Base-by-base conservation (phyloP, 306 rosid genomes). In the Trifolium pratense region DNA sequence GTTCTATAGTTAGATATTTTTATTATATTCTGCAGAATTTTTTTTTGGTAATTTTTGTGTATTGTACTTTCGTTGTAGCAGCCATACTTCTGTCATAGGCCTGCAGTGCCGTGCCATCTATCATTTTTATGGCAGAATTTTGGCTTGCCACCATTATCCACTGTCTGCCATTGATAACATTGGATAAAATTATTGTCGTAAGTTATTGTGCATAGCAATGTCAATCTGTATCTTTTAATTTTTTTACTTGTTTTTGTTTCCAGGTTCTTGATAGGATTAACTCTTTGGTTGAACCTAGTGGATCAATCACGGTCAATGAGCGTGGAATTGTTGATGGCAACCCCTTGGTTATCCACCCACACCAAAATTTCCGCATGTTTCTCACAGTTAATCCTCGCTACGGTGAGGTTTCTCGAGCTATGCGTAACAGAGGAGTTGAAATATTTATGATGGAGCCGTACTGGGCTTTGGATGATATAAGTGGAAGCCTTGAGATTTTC, bases 381-480 rank as follows among this genome's bases (percentile, higher is more conserved):
- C 93, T 93, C 76, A 93, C 98, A 0, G 89, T 93, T 21, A 89
- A 93, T 82, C 98, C 98, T 12, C 82, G 71, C n/a, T 71, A 78
- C 76, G 98, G 98, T 34, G 98, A 91, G 79, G 96, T 93, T 23
- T 93, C 98, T 74, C 84, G 98, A 65, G 97, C 98, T 72, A 93
- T 93, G 98, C 85, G 98, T 74, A 93, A 93, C 56, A 88, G 98
- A 84, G 98, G 98, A 64, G 96, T 93, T 71, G 98, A 93, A 77
- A 83, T 93, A 86, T 93, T 81, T 83, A 80, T 93, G 88, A 85
- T 88, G 92, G 92, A 82, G 71, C 92, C 94, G 6, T 63, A 77
- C 73, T 93, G 98, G 98, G 75, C 88, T 23, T 77, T 79, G 43
- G 88, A 85, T 43, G 88, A 70, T 25, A 34, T 40, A 32, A 77